Evolutionary conservation across 805 yeast genomes (phyloP).

Genomic region (Yarrowia osloensis): DNA sequence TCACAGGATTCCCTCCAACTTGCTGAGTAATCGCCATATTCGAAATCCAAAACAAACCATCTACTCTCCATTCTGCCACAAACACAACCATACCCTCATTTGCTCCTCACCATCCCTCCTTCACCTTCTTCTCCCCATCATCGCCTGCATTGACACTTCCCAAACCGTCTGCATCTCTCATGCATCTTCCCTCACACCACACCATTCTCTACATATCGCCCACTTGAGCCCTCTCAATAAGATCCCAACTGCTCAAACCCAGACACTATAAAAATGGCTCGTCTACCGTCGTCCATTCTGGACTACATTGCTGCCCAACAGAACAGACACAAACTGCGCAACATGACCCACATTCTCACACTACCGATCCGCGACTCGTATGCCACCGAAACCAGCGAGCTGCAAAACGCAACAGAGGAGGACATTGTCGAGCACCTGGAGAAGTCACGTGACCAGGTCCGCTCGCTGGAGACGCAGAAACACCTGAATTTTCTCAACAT

Average conservation of each 20-base stretch:
- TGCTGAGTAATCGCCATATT: not conserved
- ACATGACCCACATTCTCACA: not conserved
- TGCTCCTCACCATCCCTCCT: not conserved
- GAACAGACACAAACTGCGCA: not conserved
- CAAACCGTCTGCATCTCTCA: not conserved
- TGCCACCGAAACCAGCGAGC: slow-evolving; percentile 10
- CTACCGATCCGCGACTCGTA: slow-evolving; percentile 15
- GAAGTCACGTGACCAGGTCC: slow-evolving; percentile 3
- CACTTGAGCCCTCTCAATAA: slow-evolving; percentile 7
- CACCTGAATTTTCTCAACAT: slow-evolving; percentile 51
- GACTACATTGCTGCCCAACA: slow-evolving; percentile 23
- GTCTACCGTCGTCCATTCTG: slow-evolving; percentile 25
- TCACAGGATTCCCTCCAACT: too few species aligned
- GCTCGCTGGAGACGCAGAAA: slow-evolving; percentile 31
- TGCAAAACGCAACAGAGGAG: slow-evolving; percentile 39
- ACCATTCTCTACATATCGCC: not conserved
- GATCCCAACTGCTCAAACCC: not conserved
- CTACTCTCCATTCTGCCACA: not conserved
- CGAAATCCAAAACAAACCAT: too few species aligned
- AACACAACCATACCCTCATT: not conserved
- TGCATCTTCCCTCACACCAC: not conserved
- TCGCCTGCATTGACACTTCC: not conserved
- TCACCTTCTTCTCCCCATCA: not conserved
- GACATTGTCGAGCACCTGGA: slow-evolving; percentile 7
- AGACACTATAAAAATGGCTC: not conserved